These are phyloP conservation scores for Helenozyma baotianmanensis DNA, from an alignment of 805 yeast genomes.

Conservation along the genomic window DNA sequence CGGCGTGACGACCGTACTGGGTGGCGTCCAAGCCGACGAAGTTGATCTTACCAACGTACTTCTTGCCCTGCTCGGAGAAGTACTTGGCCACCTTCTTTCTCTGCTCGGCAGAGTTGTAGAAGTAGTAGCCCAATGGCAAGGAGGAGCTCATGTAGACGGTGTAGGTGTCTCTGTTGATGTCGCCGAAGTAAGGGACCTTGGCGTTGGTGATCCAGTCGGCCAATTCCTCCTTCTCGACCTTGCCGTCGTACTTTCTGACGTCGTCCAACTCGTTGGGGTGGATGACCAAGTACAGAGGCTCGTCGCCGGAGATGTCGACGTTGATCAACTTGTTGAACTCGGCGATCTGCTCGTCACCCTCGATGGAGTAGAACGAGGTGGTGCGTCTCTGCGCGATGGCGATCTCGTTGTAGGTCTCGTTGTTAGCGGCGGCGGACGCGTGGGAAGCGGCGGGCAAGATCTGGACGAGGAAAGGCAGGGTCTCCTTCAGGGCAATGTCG, in stretches of 20 bases:
- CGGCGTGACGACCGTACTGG: conserved; percentile 81
- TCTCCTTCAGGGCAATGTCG: conserved; percentile 42
- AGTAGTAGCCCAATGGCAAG: conserved; percentile 82
- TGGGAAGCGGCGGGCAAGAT: conserved; percentile 31
- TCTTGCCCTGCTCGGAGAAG: conserved; percentile 63
- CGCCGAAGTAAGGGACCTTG: conserved; percentile 81
- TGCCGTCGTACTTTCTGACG: conserved; percentile 44
- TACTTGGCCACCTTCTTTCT: conserved; percentile 49
- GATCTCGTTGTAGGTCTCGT: conserved; percentile 54
- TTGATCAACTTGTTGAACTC: conserved; percentile 32
- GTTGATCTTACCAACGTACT: conserved; percentile 73
- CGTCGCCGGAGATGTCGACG: conserved; percentile 20
- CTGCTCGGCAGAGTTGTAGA: conserved; percentile 68
- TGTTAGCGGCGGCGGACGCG: conserved; percentile 21
- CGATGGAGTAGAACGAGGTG: conserved; percentile 54
- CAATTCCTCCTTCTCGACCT: conserved; percentile 33
- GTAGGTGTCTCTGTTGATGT: conserved; percentile 77
- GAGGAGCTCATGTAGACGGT: conserved; percentile 65
- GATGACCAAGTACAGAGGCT: conserved; percentile 41
- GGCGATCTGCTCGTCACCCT: conserved; percentile 36
- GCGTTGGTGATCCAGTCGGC: conserved; percentile 52
- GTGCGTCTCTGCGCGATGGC: conserved; percentile 66
- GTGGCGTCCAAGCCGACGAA: conserved; percentile 86
- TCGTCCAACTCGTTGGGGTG: conserved; percentile 41
- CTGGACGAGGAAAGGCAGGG: conserved; percentile 58